phyloP scores from a whole-genome alignment of 2,329 filamentous ascomycete genomes.

The Colletotrichum costaricense region DNA sequence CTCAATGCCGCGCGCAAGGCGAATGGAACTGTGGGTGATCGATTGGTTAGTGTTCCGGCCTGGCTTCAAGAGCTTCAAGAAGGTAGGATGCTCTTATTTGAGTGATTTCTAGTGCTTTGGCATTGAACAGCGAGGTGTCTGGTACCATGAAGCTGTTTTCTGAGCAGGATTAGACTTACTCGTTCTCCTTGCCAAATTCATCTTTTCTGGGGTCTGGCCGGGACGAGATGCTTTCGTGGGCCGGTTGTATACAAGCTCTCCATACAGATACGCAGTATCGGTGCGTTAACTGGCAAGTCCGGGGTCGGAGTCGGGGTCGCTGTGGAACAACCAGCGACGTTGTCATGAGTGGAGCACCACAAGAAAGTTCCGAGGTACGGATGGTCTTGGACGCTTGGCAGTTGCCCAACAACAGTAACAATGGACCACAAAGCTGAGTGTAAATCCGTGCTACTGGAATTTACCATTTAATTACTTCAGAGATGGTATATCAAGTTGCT shows the following conservation, averaged over 20 bases:
- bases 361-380: background rate
- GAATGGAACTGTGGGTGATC: conserved; percentile 5
- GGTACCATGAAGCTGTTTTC: background rate
- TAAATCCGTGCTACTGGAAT: too few relatives aligned
- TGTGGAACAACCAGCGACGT: background rate
- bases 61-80: background rate
- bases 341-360: background rate
- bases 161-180: background rate
- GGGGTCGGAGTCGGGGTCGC: background rate
- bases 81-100: background rate
- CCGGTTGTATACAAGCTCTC: background rate
- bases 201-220: background rate
- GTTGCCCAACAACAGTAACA: background rate
- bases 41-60: conserved; percentile 21
- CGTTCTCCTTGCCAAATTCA: background rate
- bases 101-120: background rate
- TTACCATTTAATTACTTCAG: too few relatives aligned
- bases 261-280: background rate
- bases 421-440: background rate
- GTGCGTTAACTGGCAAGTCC: background rate
- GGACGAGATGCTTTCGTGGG: background rate
- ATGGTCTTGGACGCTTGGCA: background rate
- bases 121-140: too few relatives aligned
- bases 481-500: too few relatives aligned
- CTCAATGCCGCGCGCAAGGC: conserved; percentile 12